Conservation (phyloP, 73 alveolate genomes). For the Symbiodinium pilosum region DNA sequence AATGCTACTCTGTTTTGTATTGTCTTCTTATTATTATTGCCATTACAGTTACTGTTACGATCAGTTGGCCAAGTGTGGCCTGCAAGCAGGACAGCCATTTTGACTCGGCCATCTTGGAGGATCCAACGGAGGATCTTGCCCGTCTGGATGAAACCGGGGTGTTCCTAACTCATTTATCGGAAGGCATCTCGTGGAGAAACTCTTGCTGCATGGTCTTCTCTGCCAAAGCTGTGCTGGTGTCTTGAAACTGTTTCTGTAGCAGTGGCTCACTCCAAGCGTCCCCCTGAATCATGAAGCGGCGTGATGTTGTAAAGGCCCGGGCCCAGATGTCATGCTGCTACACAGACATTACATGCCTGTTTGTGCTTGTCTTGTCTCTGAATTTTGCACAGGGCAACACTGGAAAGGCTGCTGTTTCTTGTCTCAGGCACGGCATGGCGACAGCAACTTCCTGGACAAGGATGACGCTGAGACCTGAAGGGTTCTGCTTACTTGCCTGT, state of each 20-base stretch:
- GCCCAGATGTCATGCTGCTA: too few relatives aligned
- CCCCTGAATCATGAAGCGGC: background rate
- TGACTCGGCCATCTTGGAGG: background rate
- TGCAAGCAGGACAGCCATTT: background rate
- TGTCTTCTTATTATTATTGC: too few relatives aligned
- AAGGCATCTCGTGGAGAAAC: background rate
- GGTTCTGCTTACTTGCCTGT: too few relatives aligned
- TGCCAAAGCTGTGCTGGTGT: background rate
- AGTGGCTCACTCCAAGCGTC: too few relatives aligned
- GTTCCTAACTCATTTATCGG: background rate
- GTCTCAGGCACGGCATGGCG: conserved; percentile 31
- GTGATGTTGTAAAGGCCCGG: background rate
- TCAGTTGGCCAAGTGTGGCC: too few relatives aligned
- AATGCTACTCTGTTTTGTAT: too few relatives aligned
- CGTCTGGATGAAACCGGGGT: background rate
- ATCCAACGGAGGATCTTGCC: background rate
- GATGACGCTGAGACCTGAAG: conserved; percentile 6
- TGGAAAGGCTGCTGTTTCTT: too few relatives aligned
- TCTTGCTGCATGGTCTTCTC: background rate
- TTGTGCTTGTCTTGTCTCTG: too few relatives aligned
- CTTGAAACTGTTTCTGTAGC: background rate
- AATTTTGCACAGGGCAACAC: too few relatives aligned
- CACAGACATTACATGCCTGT: too few relatives aligned
- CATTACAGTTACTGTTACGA: too few relatives aligned
- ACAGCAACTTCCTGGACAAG: conserved; percentile 70